Conservation (phyloP, 495 filamentous ascomycete species). For the Amorphotheca resinae region DNA sequence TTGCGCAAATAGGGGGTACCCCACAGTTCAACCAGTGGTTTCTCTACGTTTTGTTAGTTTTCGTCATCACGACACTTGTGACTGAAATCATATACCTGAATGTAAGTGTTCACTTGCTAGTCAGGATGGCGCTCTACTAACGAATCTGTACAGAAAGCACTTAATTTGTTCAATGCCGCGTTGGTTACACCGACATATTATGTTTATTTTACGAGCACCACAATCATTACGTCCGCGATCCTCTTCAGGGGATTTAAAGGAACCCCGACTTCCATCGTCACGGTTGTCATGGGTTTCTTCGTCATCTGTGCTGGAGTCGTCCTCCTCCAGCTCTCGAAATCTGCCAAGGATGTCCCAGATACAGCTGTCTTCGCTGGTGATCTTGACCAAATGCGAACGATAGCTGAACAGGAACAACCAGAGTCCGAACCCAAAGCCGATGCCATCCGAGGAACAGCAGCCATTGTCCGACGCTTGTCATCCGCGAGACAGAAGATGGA, state of each 20-base stretch:
- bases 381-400: conserved; percentile 86
- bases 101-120: conserved; percentile 41
- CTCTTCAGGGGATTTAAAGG: conserved; percentile 94
- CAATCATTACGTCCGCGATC: conserved; percentile 85
- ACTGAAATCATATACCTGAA: conserved; percentile 94
- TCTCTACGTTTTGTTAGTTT: conserved; percentile 79
- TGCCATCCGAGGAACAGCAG: conserved; percentile 83
- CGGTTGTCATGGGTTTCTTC: conserved; percentile 86
- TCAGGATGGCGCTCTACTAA: conserved; percentile 10
- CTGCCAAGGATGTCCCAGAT: conserved; percentile 93
- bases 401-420: conserved; percentile 86
- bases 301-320: conserved; percentile 94
- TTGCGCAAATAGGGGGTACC: conserved; percentile 66
- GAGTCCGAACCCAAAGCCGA: conserved; percentile 95
- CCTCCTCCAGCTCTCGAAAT: conserved; percentile 94
- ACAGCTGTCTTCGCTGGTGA: conserved; percentile 87
- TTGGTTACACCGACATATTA: conserved; percentile 98
- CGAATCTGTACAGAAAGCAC: conserved; percentile 69
- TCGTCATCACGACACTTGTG: conserved; percentile 75
- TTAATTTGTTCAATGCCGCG: conserved; percentile 95
- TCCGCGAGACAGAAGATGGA: conserved; percentile 65
- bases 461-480: conserved; percentile 78
- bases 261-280: conserved; percentile 63
- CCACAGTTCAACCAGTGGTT: conserved; percentile 97
- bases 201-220: conserved; percentile 91